Conservation (phyloP, 208 protist species). For the Wallacemonas collosoma region DNA sequence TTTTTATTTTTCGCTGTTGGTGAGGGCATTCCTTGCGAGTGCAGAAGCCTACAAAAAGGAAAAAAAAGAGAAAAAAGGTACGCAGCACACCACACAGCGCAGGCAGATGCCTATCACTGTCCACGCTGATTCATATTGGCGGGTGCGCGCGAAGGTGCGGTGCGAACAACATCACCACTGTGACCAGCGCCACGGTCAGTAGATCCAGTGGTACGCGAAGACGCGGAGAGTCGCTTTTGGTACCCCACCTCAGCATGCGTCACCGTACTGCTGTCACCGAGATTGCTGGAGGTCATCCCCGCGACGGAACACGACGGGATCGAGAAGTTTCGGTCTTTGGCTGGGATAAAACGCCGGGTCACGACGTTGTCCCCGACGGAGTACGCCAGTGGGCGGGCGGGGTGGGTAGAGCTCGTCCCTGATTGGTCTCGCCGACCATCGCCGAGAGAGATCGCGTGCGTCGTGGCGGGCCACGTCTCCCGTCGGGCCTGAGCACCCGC, state of each 20-base stretch:
- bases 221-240: slow-evolving; percentile 12
- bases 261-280: neutral
- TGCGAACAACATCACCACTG: neutral
- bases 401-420: too few species aligned
- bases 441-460: too few species aligned
- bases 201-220: slow-evolving; percentile 1
- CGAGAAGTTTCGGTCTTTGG: slow-evolving; percentile 7
- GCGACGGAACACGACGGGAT: slow-evolving; percentile 1
- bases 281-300: slow-evolving; percentile 6
- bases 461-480: slow-evolving; percentile 6
- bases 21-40: too few species aligned
- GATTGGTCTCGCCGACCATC: too few species aligned
- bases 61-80: neutral
- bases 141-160: neutral
- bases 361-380: neutral
- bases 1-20: too few species aligned
- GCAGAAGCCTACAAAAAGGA: neutral
- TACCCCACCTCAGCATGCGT: neutral
- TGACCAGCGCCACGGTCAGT: neutral
- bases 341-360: neutral
- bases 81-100: too few species aligned
- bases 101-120: too few species aligned
- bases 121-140: neutral
- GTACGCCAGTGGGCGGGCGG: neutral
- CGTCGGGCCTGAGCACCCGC: neutral